phyloP scores from a whole-genome alignment of 2,329 filamentous ascomycete genomes.

The Botrytis byssoidea region DNA sequence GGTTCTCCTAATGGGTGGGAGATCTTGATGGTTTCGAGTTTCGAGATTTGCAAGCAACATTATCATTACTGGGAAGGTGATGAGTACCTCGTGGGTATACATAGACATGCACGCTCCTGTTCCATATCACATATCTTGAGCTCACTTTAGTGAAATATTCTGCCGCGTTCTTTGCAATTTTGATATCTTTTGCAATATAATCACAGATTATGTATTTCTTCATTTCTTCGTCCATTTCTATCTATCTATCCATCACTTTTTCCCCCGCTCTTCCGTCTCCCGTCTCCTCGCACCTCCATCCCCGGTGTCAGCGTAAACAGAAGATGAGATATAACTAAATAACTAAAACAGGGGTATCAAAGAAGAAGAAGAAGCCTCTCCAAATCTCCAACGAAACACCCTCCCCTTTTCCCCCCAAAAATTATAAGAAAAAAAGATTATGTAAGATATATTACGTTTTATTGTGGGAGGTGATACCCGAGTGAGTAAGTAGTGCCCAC shows the following conservation, averaged over 20 bases:
- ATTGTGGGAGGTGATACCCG: background rate
- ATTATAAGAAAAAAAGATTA: constrained; percentile 3
- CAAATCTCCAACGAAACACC: background rate
- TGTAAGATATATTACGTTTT: background rate
- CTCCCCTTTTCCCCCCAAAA: background rate
- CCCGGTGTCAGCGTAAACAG: background rate
- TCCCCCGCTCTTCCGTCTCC: background rate
- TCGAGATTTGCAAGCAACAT: background rate
- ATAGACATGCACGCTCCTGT: background rate
- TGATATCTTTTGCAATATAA: background rate
- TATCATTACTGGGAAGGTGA: background rate
- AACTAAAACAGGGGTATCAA: constrained; percentile 11
- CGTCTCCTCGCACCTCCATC: background rate
- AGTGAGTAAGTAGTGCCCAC: background rate
- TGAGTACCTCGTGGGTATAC: background rate
- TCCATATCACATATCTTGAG: background rate
- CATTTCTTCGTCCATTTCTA: background rate
- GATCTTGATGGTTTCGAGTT: background rate
- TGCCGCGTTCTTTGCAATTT: background rate
- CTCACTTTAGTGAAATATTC: background rate
- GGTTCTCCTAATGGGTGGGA: background rate
- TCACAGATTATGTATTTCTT: background rate
- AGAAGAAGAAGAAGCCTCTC: background rate
- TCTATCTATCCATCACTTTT: background rate
- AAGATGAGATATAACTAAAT: background rate